Percentiles rank a stretch among this genome's conserved stretches.
Conservation (phyloP, 768 basidiomycete species). For the Amyloporia xantha region DNA sequence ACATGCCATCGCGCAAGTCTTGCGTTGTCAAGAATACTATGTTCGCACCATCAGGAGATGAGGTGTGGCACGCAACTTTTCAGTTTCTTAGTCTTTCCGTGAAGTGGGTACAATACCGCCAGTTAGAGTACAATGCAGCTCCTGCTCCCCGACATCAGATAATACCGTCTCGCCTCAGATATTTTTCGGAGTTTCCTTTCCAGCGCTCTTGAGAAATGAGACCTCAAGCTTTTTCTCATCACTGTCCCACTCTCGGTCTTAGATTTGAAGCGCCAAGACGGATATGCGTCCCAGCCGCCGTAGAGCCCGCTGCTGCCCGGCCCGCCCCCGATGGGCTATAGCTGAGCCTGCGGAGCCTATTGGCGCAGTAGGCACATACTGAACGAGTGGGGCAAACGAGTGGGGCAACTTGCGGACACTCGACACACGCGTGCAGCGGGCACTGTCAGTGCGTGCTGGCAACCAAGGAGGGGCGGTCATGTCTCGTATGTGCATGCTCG, state of each 20-base stretch:
- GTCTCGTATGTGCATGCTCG: constrained; percentile 41
- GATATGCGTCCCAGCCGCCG: constrained; percentile 17
- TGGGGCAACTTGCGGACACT: constrained; percentile 48
- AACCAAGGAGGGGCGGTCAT: constrained; percentile 49
- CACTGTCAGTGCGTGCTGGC: constrained; percentile 60
- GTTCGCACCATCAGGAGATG: too few relatives aligned
- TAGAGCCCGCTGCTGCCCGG: constrained; percentile 43
- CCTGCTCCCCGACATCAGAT: constrained; percentile 50
- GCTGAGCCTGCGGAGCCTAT: constrained; percentile 42
- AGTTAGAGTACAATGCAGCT: constrained; percentile 67
- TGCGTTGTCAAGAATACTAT: too few relatives aligned
- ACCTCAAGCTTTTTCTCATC: constrained; percentile 22
- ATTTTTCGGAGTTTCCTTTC: constrained; percentile 45
- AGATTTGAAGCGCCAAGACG: constrained; percentile 27
- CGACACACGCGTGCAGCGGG: constrained; percentile 63
- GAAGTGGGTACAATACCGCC: constrained; percentile 25
- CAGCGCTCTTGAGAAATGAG: constrained; percentile 31
- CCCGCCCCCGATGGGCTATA: constrained; percentile 41
- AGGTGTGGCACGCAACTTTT: too few relatives aligned
- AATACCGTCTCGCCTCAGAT: constrained; percentile 42
- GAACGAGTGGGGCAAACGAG: too few relatives aligned
- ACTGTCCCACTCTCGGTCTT: constrained; percentile 25
- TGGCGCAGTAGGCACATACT: constrained; percentile 58
- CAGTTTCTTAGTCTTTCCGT: constrained; percentile 4
- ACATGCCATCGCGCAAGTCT: too few relatives aligned